phyloP scores from a whole-genome alignment of 192 early-diverging fungal genomes.

The Haplosporangium gracile region DNA sequence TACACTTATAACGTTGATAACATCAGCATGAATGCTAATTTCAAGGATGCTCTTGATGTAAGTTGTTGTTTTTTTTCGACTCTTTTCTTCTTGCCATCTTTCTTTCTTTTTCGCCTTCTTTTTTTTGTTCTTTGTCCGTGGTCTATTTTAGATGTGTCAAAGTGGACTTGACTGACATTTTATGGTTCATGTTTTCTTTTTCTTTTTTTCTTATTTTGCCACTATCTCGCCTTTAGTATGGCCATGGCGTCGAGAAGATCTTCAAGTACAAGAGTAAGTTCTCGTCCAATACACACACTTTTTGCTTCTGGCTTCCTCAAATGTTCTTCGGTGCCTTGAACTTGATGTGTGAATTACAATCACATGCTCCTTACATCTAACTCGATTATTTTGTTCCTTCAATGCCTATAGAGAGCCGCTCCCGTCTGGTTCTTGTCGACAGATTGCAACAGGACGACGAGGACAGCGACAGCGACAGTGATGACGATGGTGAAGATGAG shows the following conservation, averaged over 20 bases:
- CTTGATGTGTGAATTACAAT: no score
- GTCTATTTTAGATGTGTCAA: neutral
- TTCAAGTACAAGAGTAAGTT: neutral
- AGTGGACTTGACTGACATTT: neutral
- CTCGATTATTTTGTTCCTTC: neutral
- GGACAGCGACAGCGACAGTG: neutral
- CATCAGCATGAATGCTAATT: neutral
- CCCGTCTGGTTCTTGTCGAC: neutral
- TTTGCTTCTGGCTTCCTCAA: no score
- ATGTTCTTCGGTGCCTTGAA: no score
- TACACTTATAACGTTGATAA: slow-evolving; percentile 2
- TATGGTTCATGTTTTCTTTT: neutral
- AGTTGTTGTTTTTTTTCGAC: neutral
- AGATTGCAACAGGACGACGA: neutral
- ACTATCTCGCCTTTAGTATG: neutral
- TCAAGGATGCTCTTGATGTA: slow-evolving; percentile 21
- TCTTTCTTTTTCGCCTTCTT: neutral
- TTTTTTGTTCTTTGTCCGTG: neutral
- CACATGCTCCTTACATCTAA: neutral
- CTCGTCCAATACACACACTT: no score
- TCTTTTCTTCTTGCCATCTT: no score
- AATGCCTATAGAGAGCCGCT: neutral
- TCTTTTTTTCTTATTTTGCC: neutral
- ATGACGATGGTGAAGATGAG: neutral
- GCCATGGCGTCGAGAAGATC: neutral